Conservation (phyloP, 306 rosid genomes). For the Vigna radiata region DNA sequence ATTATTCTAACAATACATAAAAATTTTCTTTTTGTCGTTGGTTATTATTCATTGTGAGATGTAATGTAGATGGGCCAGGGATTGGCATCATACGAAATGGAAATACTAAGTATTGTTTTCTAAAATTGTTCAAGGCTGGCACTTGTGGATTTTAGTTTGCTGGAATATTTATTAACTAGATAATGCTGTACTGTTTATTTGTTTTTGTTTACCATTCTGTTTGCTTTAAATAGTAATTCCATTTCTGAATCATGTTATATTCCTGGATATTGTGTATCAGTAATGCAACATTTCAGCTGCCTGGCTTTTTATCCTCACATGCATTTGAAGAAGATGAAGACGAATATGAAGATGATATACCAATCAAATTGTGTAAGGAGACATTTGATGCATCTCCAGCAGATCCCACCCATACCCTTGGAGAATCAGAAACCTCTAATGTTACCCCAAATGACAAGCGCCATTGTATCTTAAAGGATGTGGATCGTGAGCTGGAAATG, state of each 20-base stretch:
- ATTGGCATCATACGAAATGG: background rate
- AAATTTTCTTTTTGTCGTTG: background rate
- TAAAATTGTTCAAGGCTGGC: constrained; percentile 9
- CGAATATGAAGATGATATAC: constrained; percentile 77
- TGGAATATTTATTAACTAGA: constrained; percentile 11
- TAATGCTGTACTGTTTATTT: constrained; percentile 9
- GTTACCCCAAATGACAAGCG: constrained; percentile 92
- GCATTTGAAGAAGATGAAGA: constrained; percentile 90
- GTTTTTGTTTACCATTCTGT: constrained; percentile 12
- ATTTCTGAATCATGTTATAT: constrained; percentile 43
- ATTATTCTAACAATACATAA: background rate
- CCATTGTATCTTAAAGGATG: constrained; percentile 93
- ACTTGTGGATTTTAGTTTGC: constrained; percentile 33
- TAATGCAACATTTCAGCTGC: constrained; percentile 97
- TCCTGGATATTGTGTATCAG: constrained; percentile 60
- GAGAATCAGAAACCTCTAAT: constrained; percentile 72
- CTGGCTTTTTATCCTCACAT: constrained; percentile 81
- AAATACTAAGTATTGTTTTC: background rate
- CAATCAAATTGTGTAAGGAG: constrained; percentile 61
- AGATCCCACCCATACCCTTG: constrained; percentile 56
- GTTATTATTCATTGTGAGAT: background rate
- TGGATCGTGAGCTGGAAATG: constrained; percentile 98
- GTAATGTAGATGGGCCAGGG: background rate
- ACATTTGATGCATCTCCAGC: constrained; percentile 56
- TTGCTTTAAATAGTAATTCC: constrained; percentile 8